Base-by-base conservation (phyloP, 1,139 yeast species). In the Candida buenavistaensis region DNA sequence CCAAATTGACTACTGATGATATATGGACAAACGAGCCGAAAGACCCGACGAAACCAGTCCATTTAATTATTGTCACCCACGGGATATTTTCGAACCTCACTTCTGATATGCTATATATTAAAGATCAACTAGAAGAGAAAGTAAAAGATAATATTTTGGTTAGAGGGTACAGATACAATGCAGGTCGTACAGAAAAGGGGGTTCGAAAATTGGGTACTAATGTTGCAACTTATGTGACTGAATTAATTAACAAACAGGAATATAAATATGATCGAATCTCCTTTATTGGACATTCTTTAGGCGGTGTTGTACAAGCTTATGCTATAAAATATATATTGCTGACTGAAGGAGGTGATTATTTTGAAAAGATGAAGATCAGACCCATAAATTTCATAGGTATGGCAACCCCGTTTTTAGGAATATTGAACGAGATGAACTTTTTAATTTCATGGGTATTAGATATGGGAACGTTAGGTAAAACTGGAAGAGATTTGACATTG, bases 31-130 rank as follows among this genome's bases (percentile, higher is more conserved):
- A 78, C 75, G 57, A 57, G 25, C 64, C 63, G 3, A 55, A 51
- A 23, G 45, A 66, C 6, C 64, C 69, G 5, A 44, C 55, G 4
- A 57, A 62, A 32, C 85, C 87, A 1, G 68, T 80, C 5, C 96
- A 88, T 58, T 62, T 88, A 38, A 83, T 87, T 13, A 68, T 88
- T 1, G 50, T 92, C 10, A 86, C 96, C 0, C 98, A 92, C 59
- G 98, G 98, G 0, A 66, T 92, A 23, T 95, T 89, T 54, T 86
- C 97, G 0, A 92, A 92, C 52, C 76, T 84, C 1, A 79, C 94
- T 0, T 89, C 96, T 0, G 98, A 92, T 56, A 76, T 92, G 92
- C 70, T 83, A 26, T 92, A 84, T 50, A 44, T 89, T 27, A 90
- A 88, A 54, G 97, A 92, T 48, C 72, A 77, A 45, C 72, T 92